Evolutionary conservation across 2,329 filamentous ascomycete genomes (phyloP).

Genomic region (Arachnomyces sp.): DNA sequence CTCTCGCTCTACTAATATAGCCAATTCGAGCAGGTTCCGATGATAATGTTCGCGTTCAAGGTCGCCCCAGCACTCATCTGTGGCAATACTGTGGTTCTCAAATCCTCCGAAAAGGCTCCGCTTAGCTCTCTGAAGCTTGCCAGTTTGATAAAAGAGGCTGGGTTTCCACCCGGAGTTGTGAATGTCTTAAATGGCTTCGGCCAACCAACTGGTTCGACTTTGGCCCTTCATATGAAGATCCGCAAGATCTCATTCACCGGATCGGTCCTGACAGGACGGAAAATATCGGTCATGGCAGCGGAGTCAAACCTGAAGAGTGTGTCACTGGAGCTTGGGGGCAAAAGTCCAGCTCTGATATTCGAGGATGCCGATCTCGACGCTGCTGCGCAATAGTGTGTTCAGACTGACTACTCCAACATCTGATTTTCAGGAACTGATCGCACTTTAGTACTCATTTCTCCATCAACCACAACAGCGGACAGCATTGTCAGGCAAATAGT

Average conservation of each 20-base stretch:
- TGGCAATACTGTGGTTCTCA: conserved; percentile 40
- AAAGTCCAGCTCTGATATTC: conserved; percentile 28
- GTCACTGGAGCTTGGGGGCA: conserved; percentile 29
- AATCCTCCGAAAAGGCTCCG: conserved; percentile 40
- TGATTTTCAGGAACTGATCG: too few relatives aligned
- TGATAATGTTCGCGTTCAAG: too few relatives aligned
- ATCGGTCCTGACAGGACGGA: conserved; percentile 17
- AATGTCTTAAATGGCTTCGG: conserved; percentile 29
- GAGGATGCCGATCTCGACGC: conserved; percentile 27
- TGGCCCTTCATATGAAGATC: conserved; percentile 30
- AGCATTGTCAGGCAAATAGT: too few relatives aligned
- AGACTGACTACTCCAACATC: too few relatives aligned
- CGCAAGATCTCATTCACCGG: conserved; percentile 29
- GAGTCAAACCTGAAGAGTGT: conserved; percentile 30
- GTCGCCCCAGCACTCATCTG: conserved; percentile 36
- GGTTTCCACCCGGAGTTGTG: conserved; percentile 40
- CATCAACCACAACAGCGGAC: too few relatives aligned
- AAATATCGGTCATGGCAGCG: conserved; percentile 36
- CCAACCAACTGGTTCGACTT: conserved; percentile 25
- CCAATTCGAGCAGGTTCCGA: too few relatives aligned
- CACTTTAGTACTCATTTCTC: too few relatives aligned
- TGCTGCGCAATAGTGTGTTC: too few relatives aligned
- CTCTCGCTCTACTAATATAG: too few relatives aligned
- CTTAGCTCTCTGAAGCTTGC: conserved; percentile 30
- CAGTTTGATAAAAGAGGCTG: conserved; percentile 32